phyloP scores from a whole-genome alignment of 495 filamentous ascomycete species.

The Neurospora discreta region DNA sequence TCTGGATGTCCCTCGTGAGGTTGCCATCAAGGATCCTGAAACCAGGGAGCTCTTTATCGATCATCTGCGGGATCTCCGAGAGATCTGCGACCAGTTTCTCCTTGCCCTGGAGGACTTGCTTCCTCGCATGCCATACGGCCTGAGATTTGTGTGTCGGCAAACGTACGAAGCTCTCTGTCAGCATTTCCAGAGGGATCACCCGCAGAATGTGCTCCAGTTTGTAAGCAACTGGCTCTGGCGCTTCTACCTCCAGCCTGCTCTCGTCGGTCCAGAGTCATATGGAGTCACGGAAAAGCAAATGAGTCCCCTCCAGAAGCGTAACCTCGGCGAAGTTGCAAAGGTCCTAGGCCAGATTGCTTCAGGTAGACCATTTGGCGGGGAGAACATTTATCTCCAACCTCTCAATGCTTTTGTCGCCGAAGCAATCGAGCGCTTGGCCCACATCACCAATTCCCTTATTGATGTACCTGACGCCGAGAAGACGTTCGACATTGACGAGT shows the following conservation, averaged over 20 bases:
- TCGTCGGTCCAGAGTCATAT: slow-evolving; percentile 76
- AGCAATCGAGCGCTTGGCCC: slow-evolving; percentile 66
- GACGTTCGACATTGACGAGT: slow-evolving; percentile 96
- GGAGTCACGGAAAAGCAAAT: slow-evolving; percentile 81
- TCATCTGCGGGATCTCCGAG: slow-evolving; percentile 83
- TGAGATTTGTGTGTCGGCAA: slow-evolving; percentile 80
- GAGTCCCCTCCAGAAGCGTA: slow-evolving; percentile 85
- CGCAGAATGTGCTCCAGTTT: slow-evolving; percentile 66
- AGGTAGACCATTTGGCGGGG: slow-evolving; percentile 79
- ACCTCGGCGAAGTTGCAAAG: slow-evolving; percentile 82
- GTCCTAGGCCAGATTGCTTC: slow-evolving; percentile 78
- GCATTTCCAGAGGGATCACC: slow-evolving; percentile 70
- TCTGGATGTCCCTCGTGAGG: slow-evolving; percentile 73
- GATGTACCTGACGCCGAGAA: slow-evolving; percentile 73
- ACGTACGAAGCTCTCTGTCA: slow-evolving; percentile 66
- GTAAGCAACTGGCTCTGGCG: slow-evolving; percentile 88
- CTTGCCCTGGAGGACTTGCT: slow-evolving; percentile 67
- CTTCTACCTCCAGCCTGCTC: slow-evolving; percentile 81
- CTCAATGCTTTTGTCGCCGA: slow-evolving; percentile 83
- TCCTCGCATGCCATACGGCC: slow-evolving; percentile 83
- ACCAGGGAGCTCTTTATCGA: slow-evolving; percentile 86
- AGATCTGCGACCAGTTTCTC: slow-evolving; percentile 87
- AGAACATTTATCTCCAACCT: slow-evolving; percentile 91
- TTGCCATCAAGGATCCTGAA: slow-evolving; percentile 87
- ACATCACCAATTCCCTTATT: slow-evolving; percentile 65